Percentiles rank a stretch among this genome's conserved stretches.
phyloP scores from a whole-genome alignment of 2,329 filamentous ascomycete species.

The Epichloe brachyelytri region DNA sequence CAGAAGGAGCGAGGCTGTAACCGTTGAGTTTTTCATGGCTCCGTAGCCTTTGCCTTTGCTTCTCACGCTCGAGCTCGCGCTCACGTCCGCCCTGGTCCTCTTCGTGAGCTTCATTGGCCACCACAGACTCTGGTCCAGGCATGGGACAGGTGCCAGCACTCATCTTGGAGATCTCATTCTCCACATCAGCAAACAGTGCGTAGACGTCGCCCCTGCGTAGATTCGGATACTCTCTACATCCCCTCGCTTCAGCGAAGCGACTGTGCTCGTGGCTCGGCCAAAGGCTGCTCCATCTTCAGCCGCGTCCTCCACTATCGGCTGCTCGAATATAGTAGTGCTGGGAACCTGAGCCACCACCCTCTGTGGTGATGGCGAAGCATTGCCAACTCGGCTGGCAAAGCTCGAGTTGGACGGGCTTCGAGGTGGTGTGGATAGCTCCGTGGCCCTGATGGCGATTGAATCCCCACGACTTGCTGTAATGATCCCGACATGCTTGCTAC shows the following conservation, averaged over 20 bases:
- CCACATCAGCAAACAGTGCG: constrained; percentile 52
- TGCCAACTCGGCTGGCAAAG: constrained; percentile 19
- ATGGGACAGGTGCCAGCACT: constrained; percentile 10
- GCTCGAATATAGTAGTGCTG: constrained; percentile 42
- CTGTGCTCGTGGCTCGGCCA: constrained; percentile 13
- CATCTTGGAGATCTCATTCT: constrained; percentile 31
- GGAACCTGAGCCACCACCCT: constrained; percentile 40
- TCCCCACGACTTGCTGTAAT: constrained; percentile 28
- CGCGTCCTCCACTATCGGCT: constrained; percentile 32
- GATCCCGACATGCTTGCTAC: constrained; percentile 21
- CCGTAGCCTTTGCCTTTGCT: constrained; percentile 35
- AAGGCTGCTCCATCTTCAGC: constrained; percentile 12
- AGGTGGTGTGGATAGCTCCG: constrained; percentile 38
- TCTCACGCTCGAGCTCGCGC: constrained; percentile 10
- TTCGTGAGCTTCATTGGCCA: too few species aligned
- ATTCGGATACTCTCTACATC: constrained; percentile 53
- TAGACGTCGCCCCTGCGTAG: constrained; percentile 58
- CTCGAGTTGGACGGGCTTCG: constrained; percentile 7
- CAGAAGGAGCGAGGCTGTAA: constrained; percentile 7
- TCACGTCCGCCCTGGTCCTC: not conserved
- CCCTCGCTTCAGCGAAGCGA: constrained; percentile 18
- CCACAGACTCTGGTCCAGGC: not conserved
- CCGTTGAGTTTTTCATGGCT: constrained; percentile 39
- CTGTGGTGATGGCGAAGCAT: constrained; percentile 34
- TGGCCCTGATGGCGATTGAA: constrained; percentile 21